Base-by-base conservation (phyloP, 257 asterid species). In the Schizonepeta tenuifolia region DNA sequence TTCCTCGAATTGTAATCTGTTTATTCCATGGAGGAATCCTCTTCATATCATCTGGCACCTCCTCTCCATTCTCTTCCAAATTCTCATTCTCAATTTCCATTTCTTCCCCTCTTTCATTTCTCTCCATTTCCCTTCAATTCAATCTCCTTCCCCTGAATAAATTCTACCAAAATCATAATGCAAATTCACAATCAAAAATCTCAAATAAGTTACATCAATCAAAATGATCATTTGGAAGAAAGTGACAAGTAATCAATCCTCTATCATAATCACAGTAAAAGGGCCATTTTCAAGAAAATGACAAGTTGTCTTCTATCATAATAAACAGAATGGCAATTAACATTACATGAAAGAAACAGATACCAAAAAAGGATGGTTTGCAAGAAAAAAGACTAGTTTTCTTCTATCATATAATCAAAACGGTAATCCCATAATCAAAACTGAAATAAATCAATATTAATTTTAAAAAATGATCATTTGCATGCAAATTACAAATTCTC, bases 1-100 rank as follows among this genome's bases (percentile, higher is more conserved):
- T 76, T 69, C 96, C 98, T 67, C 98, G 80, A 22, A 85, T 13
- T 2, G 96, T 90, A 0, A 90, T 86, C 75, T 93, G 98, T 54
- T 83, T 82, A 3, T 64, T 72, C 98, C 98, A 93, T 36, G 96
- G 91, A 43, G 93, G 95, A 26, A 86, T 70, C 69, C 90, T 87
- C 83, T 79, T 87, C 60, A 75, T 15, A 8, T 77, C 85, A 61
- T 80, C 87, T 2, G 28, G 15, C 12, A 75, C 43, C 47, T 72
- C 43, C 47, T 72, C 82, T 33, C 43, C 58, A 4, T 33, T 47
- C 36, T 81, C 83, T 14, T 74, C 83, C 71, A 57, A 26, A 44
- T 62, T 67, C 24, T 76, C 83, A 64, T 38, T 47, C 71, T 75
- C 79, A 50, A 70, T 74, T 31, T 77, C 86, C 63, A 40, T n/a